Percentiles rank a stretch among this genome's conserved stretches.
Evolutionary conservation across 1,284 basidiomycete species (phyloP).

Genomic region (Apiotrichum porosum): DNA sequence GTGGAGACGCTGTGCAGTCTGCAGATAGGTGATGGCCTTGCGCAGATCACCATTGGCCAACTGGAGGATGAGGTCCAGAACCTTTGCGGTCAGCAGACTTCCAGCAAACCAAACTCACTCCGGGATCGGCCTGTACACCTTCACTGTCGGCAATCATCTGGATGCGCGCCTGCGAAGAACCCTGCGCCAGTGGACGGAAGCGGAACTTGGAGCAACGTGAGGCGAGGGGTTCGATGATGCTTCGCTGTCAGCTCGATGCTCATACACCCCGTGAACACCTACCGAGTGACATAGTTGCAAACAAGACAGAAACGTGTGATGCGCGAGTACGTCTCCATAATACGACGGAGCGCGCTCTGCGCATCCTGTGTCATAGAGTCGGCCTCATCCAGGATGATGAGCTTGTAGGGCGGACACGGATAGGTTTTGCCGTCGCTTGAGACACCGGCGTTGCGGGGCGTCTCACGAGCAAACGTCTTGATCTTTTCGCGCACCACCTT

Average conservation of each 20-base stretch:
- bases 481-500: conserved; percentile 95
- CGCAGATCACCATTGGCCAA: conserved; percentile 86
- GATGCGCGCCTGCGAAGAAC: conserved; percentile 71
- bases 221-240: conserved; percentile 96
- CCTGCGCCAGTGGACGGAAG: conserved; percentile 83
- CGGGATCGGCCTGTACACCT: conserved; percentile 51
- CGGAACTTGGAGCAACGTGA: conserved; percentile 99
- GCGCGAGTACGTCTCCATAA: conserved; percentile 96
- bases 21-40: conserved; percentile 96
- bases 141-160: conserved; percentile 68
- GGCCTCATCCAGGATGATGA: conserved; percentile 97
- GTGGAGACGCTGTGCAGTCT: conserved; percentile 84
- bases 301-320: conserved; percentile 98
- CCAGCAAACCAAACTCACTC: conserved; percentile 30
- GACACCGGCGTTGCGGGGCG: conserved; percentile 66
- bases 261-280: conserved; percentile 31
- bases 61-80: conserved; percentile 45
- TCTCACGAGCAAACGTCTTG: conserved; percentile 96
- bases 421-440: conserved; percentile 75
- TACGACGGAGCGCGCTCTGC: conserved; percentile 87
- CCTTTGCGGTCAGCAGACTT: conserved; percentile 21
- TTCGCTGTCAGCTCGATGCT: conserved; percentile 47
- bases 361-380: conserved; percentile 99
- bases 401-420: conserved; percentile 97
- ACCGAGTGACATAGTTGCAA: conserved; percentile 99